Base-by-base conservation (phyloP, 2,329 filamentous ascomycete genomes). In the Cadophora luteo-olivacea region DNA sequence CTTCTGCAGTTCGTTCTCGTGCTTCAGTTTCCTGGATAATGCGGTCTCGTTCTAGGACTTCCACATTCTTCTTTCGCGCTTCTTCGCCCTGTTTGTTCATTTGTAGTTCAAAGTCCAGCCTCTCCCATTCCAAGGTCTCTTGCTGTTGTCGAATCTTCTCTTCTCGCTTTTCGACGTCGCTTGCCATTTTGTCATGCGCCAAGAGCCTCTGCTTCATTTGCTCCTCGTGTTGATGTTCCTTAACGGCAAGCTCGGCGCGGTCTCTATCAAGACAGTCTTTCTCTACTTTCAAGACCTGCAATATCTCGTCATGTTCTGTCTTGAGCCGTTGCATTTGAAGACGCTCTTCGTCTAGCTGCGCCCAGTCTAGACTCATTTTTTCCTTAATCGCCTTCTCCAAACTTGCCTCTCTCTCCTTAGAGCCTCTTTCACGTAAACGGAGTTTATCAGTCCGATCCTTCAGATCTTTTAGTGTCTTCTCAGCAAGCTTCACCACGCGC, bases 11-110 rank as follows among this genome's bases (percentile, higher is more conserved):
- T 49, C 16, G 29, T 4, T 49, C 24, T 16, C 38, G 25, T 33
- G 38, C 41, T 22, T 49, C 25, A 32, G 16, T 62, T 6, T 62
- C 60, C 16, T 51, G 60, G 3, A 9, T 24, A 33, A 49, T 5
- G 5, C 60, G 60, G 6, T 62, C 60, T 33, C 45, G 14, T 16
- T 62, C 60, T 19, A 49, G 41, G 25, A 62, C 32, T 22, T 33
- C 24, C 1, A 25, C 25, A 12, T 48, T 62, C 16, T 8, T n/a
- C 14, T 62, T 62, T 3, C 60, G 60, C 11, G 45, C 45, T 51
- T 62, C 41, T n/a, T 62, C 60, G 3, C 25, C 41, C 7, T 12
- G 29, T 9, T 11, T n/a, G 24, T n/a, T 36, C 19, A 49, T 32
- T 24, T 22, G 8, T 11, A 48, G 60, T 22, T 62, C 60, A 11